phyloP scores from a whole-genome alignment of 352 stramenopile species.

The Phytophthora vignae region DNA sequence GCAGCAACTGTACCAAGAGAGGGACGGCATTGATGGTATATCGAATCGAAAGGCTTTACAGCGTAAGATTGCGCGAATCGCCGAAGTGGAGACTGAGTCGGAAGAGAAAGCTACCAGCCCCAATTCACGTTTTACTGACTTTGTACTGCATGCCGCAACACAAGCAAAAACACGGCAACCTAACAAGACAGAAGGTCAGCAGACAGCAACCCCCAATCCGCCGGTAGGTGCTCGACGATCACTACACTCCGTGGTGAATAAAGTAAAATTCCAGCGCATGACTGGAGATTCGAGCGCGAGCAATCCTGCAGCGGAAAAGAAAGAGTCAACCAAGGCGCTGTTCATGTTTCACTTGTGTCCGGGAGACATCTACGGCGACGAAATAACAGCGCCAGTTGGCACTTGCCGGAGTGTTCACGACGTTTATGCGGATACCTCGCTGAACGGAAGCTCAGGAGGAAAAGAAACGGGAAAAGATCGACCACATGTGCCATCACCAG shows the following conservation, averaged over 20 bases:
- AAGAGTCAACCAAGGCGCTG: constrained; percentile 30
- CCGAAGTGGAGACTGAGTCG: constrained; percentile 19
- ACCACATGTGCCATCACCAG: background rate
- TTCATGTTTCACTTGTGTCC: constrained; percentile 52
- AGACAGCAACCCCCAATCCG: constrained; percentile 1
- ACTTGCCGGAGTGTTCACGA: constrained; percentile 49
- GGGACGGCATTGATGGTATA: background rate
- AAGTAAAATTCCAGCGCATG: constrained; percentile 33
- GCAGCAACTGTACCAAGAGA: constrained; percentile 55
- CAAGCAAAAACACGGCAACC: constrained; percentile 5
- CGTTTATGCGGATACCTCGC: constrained; percentile 40
- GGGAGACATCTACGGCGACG: constrained; percentile 65
- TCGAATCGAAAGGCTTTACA: constrained; percentile 26
- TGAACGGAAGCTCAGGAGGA: background rate
- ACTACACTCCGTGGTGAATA: constrained; percentile 36
- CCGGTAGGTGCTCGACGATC: constrained; percentile 12
- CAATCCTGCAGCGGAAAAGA: constrained; percentile 11
- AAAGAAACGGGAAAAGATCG: background rate
- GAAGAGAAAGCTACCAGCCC: constrained; percentile 7
- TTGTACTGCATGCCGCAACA: constrained; percentile 55
- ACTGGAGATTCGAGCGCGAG: constrained; percentile 2
- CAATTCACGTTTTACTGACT: constrained; percentile 50
- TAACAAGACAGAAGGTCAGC: background rate
- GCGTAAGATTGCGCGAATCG: constrained; percentile 34
- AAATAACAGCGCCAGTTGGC: constrained; percentile 45